A percentile compares a stretch with the other conserved stretches of the same genome.
phyloP scores from a whole-genome alignment of 352 stramenopile genomes.

The Pseudoperonospora humuli region DNA sequence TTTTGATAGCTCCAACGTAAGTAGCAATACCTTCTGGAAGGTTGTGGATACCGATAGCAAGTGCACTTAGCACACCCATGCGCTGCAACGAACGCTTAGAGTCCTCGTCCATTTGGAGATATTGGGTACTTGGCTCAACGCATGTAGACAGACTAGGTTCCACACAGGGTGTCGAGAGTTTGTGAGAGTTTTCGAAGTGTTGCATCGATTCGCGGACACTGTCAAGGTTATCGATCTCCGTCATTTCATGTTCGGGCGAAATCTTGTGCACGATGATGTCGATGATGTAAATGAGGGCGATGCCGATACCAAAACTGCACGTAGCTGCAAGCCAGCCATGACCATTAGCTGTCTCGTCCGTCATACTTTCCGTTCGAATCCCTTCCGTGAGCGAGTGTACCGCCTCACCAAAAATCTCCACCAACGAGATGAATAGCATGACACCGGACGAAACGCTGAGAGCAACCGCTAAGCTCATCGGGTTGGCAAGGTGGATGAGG shows the following conservation, averaged over 20 bases:
- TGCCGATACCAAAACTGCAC: conserved; percentile 79
- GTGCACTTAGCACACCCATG: conserved; percentile 87
- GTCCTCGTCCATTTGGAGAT: conserved; percentile 23
- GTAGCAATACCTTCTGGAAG: conserved; percentile 93
- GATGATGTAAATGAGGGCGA: conserved; percentile 47
- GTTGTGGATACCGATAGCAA: conserved; percentile 93
- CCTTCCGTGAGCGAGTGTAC: conserved; percentile 28
- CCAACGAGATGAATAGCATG: conserved; percentile 77
- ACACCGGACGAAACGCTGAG: conserved; percentile 64
- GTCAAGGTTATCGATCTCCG: conserved; percentile 29
- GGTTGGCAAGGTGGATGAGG: conserved; percentile 43
- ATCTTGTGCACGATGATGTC: conserved; percentile 38
- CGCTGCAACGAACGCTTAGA: conserved; percentile 41
- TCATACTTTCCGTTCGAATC: conserved; percentile 27
- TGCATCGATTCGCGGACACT: conserved; percentile 28
- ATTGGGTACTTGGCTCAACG: neutral
- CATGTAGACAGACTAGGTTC: conserved; percentile 2
- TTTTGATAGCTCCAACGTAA: conserved; percentile 86
- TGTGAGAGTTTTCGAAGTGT: conserved; percentile 15
- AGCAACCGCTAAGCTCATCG: conserved; percentile 69
- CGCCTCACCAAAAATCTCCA: conserved; percentile 46
- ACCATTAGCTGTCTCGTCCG: conserved; percentile 22
- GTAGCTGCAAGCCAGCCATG: conserved; percentile 78
- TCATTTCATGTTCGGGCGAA: conserved; percentile 22
- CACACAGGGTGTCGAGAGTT: conserved; percentile 5